These are phyloP conservation scores for Wakefieldia striispora DNA, from an alignment of 768 basidiomycete species.

Conservation along the genomic window DNA sequence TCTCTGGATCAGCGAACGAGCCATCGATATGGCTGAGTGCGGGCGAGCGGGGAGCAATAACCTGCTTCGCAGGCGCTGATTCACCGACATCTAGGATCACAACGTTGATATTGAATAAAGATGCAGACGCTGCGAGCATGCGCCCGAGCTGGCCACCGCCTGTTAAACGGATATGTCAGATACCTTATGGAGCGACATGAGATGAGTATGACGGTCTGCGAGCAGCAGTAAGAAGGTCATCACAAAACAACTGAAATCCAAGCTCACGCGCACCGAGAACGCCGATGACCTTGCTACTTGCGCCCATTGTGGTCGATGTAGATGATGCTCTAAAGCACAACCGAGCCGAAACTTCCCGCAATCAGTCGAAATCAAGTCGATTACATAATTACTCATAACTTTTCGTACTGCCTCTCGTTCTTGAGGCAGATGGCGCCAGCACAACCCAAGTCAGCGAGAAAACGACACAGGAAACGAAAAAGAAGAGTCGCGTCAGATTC, in stretches of 20 bases:
- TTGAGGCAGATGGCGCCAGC: conserved; percentile 22
- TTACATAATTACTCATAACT: neutral
- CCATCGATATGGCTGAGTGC: conserved; percentile 74
- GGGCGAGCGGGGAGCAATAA: conserved; percentile 55
- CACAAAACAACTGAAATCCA: neutral
- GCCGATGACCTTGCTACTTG: conserved; percentile 29
- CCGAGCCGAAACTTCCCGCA: neutral
- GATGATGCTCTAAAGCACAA: neutral
- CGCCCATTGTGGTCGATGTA: conserved; percentile 18
- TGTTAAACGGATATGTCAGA: conserved; percentile 29
- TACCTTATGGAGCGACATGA: neutral
- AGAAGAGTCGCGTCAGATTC: conserved; percentile 46
- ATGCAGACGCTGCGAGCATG: conserved; percentile 91
- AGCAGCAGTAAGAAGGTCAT: conserved; percentile 10
- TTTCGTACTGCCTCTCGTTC: too few species aligned
- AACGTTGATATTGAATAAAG: conserved; percentile 79
- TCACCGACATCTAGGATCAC: conserved; percentile 82
- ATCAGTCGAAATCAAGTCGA: neutral
- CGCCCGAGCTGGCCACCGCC: conserved; percentile 97
- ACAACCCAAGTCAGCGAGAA: conserved; percentile 37
- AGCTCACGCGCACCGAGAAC: conserved; percentile 32
- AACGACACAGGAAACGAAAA: conserved; percentile 53
- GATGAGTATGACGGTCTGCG: conserved; percentile 7
- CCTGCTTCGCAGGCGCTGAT: conserved; percentile 87
- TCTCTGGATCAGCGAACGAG: conserved; percentile 75